phyloP scores from a whole-genome alignment of 2,329 filamentous ascomycete genomes.

The Epichloe scottii region DNA sequence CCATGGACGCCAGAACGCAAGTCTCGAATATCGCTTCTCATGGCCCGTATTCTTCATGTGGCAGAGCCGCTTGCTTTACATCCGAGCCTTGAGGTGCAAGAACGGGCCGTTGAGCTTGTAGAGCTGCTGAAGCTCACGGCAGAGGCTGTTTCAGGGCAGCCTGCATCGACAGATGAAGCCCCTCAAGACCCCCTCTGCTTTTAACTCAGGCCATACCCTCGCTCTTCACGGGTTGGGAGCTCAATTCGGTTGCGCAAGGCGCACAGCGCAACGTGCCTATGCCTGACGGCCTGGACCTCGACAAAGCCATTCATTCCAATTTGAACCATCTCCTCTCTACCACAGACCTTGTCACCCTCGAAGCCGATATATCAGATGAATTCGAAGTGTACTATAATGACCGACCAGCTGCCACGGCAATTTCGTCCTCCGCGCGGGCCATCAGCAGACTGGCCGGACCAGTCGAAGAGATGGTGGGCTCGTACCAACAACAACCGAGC shows the following conservation, averaged over 20 bases:
- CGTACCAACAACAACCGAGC: constrained; percentile 48
- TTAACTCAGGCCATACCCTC: constrained; percentile 84
- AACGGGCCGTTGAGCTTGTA: constrained; percentile 82
- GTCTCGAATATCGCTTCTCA: constrained; percentile 60
- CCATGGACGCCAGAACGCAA: constrained; percentile 64
- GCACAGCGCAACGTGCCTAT: constrained; percentile 80
- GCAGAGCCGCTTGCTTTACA: constrained; percentile 69
- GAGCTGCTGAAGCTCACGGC: constrained; percentile 79
- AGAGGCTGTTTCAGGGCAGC: constrained; percentile 63
- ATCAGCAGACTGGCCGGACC: constrained; percentile 40
- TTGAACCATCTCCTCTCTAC: constrained; percentile 54
- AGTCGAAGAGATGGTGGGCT: constrained; percentile 34
- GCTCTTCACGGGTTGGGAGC: constrained; percentile 72
- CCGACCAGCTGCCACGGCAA: constrained; percentile 35
- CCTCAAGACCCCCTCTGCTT: constrained; percentile 65
- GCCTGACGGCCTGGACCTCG: constrained; percentile 63
- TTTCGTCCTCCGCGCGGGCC: constrained; percentile 40
- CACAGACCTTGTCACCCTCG: constrained; percentile 36
- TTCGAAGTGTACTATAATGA: constrained; percentile 57
- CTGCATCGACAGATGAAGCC: constrained; percentile 37
- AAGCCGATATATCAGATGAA: constrained; percentile 46
- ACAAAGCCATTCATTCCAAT: constrained; percentile 68
- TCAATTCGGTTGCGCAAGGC: constrained; percentile 77
- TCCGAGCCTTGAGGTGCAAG: constrained; percentile 86
- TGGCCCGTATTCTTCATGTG: constrained; percentile 71